Percentiles rank a stretch among this genome's conserved stretches.
Evolutionary conservation across 1,284 basidiomycete genomes (phyloP).

Genomic region (Coniferiporia weirii): DNA sequence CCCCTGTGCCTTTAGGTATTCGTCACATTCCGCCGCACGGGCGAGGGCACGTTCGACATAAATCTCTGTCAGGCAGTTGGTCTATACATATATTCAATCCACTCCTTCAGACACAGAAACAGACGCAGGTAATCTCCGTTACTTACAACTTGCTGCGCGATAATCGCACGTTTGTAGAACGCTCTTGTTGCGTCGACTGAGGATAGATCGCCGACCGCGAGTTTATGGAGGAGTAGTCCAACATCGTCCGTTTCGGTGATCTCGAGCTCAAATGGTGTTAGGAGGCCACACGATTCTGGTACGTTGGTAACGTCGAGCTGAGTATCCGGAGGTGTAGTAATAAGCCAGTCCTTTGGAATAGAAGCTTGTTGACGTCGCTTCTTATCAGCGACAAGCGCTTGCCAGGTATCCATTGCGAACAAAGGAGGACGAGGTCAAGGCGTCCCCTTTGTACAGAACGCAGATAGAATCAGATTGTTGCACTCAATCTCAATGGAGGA

Average conservation of each 20-base stretch:
- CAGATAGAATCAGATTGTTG: not conserved
- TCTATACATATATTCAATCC: slow-evolving; percentile 31
- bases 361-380: slow-evolving; percentile 43
- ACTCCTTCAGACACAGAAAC: not conserved
- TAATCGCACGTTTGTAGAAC: slow-evolving; percentile 72
- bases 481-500: not conserved
- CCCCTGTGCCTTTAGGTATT: slow-evolving; percentile 43
- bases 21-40: slow-evolving; percentile 54
- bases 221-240: slow-evolving; percentile 40
- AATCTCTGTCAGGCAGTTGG: slow-evolving; percentile 67
- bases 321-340: slow-evolving; percentile 37
- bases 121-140: not conserved
- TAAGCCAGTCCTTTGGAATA: slow-evolving; percentile 58
- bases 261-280: slow-evolving; percentile 55
- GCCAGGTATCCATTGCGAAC: slow-evolving; percentile 36
- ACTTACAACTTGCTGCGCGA: slow-evolving; percentile 78
- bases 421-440: not conserved
- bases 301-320: slow-evolving; percentile 50
- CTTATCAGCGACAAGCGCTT: slow-evolving; percentile 45
- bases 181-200: slow-evolving; percentile 66
- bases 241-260: slow-evolving; percentile 58
- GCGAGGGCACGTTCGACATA: slow-evolving; percentile 56
- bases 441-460: not conserved
- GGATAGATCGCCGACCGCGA: slow-evolving; percentile 49
- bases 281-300: slow-evolving; percentile 53